Conservation (phyloP, 2,329 filamentous ascomycete genomes). For the Penicillium sp. region DNA sequence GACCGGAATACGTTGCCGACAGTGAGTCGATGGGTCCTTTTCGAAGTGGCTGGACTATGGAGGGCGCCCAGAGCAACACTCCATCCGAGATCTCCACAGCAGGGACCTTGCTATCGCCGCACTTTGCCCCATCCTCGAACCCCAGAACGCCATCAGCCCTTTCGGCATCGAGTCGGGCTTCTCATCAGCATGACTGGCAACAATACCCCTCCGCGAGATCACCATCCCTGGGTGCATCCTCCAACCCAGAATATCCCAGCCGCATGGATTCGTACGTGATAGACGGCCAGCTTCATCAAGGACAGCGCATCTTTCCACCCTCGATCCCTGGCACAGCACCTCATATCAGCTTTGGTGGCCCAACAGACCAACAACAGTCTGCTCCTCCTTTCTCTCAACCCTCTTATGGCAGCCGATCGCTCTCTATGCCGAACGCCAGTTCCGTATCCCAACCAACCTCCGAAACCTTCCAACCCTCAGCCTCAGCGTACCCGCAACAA, state of each 20-base stretch:
- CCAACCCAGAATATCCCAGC: slow-evolving; percentile 29
- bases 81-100: slow-evolving; percentile 12
- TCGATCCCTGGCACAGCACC: slow-evolving; percentile 13
- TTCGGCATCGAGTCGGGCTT: slow-evolving; percentile 28
- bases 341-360: slow-evolving; percentile 24
- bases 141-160: slow-evolving; percentile 24
- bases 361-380: slow-evolving; percentile 15
- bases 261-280: slow-evolving; percentile 27
- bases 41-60: slow-evolving; percentile 18
- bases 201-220: slow-evolving; percentile 28
- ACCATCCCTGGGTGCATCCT: slow-evolving; percentile 28
- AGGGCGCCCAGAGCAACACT: slow-evolving; percentile 19
- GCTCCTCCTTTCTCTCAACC: slow-evolving; percentile 23
- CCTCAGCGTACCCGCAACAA: slow-evolving; percentile 7
- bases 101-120: slow-evolving; percentile 24
- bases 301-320: slow-evolving; percentile 7
- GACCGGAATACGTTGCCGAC: slow-evolving; percentile 21
- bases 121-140: slow-evolving; percentile 24
- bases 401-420: slow-evolving; percentile 21
- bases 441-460: slow-evolving; percentile 4
- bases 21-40: slow-evolving; percentile 12
- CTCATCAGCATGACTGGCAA: slow-evolving; percentile 31
- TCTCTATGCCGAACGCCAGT: slow-evolving; percentile 12
- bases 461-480: slow-evolving; percentile 12
- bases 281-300: slow-evolving; percentile 16